Base-by-base conservation (phyloP, 1,139 yeast species). In the Debaryomyces sp. region DNA sequence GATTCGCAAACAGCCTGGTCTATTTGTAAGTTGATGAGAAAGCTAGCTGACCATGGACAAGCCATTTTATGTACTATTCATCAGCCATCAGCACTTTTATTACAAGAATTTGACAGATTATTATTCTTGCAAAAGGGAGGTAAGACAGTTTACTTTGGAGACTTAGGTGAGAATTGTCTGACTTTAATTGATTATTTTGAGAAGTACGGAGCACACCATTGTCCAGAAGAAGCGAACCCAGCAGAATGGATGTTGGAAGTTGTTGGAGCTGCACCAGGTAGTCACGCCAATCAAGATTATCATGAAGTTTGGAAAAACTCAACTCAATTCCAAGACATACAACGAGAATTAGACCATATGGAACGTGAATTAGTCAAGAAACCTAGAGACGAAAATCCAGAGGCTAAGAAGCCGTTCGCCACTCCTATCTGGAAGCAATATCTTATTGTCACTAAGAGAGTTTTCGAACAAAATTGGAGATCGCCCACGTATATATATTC, bases 91-190 rank as follows among this genome's bases (percentile, higher is more conserved):
- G 76, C 77, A 29, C 57, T 70, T 35, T 66, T 71, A 49, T 60
- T 71, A 55, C 60, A 66, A 48, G 73, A 67, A 48, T 70, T 70
- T 48, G 75, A 70, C 51, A 60, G 74, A 44, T 59, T 71, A 45
- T 66, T 71, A 53, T 70, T 71, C 50, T 64, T 72, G 54, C 75
- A 70, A 57, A 15, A 70, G 53, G 96, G 95, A 59, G 96, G 96
- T 51, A 70, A 78, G 59, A 87, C 95, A 7, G 91, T 86, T 18
- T 88, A 88, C 66, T 88, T 86, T 61, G 96, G 95, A 48, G 90
- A 86, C 45, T 77, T 88, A 56, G 96, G 96, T 50, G 70, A 77
- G 47, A 80, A 84, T 60, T 85, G 89, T 56, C 61, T 67, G 48
- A 75, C 82, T 15, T 75, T 87, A 68, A 85, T 85, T 47, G 65